Base-by-base conservation (phyloP, 805 yeast genomes). In the Candida dajiaensis region DNA sequence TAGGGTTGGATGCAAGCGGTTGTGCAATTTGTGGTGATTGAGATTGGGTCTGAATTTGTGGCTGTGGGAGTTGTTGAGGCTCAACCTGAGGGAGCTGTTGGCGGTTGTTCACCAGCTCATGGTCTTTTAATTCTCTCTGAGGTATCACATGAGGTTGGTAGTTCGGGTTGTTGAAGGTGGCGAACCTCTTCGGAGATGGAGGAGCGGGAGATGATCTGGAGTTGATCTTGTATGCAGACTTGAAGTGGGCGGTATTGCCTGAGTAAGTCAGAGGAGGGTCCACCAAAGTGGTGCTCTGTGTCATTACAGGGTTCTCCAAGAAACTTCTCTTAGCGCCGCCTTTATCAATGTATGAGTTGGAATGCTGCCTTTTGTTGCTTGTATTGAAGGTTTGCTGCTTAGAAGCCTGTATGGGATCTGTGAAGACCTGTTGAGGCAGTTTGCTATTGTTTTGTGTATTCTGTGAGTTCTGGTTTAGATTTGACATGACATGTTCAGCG, bases 311-410 rank as follows among this genome's bases (percentile, higher is more conserved):
- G 16, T 50, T 48, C 36, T 50, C 50, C 3, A 53, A 45, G 13
- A 54, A 54, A 2, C 52, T 33, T 22, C 49, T 42, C 44, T 54
- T 54, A 18, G 45, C 33, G 13, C 21, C 44, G 13, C 21, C 44
- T 12, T 53, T 51, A 44, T 50, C 51, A 38, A 50, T 49, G 36
- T 50, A 50, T 16, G 58, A 55, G 41, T 45, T 51, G 11, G 58
- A 55, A 41, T 55, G 58, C 43, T 55, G 58, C 22, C 58, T 49
- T 47, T 55, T 55, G 45, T 55, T 56, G 25, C 49, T 51, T 20
- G 50, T 37, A 13, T 19, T 42, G 19, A n/a, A 6, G 23, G 18
- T 21, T 28, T 28, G 31, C 31, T 12, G 31, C n/a, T 28, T n/a
- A 33, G 36, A 12, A 3, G 36, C 8, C 12, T 33, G 36, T 11